A percentile compares a stretch with the other conserved stretches of the same genome.
These are phyloP conservation scores for Caloboletus firmus DNA, from an alignment of 1,284 basidiomycete genomes.

Conservation along the genomic window DNA sequence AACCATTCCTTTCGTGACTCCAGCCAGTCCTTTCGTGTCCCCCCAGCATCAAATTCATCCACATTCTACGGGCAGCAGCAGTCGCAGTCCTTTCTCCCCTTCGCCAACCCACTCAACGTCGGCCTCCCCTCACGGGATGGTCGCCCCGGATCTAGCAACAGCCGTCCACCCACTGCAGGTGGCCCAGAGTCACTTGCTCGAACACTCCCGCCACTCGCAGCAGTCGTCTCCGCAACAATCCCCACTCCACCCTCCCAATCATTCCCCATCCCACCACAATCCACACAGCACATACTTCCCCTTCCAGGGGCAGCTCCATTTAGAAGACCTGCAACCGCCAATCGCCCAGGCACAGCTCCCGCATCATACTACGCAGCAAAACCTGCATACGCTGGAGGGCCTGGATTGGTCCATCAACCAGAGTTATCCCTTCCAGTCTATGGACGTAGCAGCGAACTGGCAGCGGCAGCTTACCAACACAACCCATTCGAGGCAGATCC, in stretches of 20 bases:
- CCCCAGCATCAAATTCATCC: slow-evolving; percentile 39
- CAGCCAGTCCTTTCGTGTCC: slow-evolving; percentile 67
- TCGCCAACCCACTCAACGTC: slow-evolving; percentile 52
- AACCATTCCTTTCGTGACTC: slow-evolving; percentile 69
- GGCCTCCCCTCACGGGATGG: slow-evolving; percentile 45
- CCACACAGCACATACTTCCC: slow-evolving; percentile 49
- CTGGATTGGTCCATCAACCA: slow-evolving; percentile 51
- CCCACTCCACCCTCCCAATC: slow-evolving; percentile 43
- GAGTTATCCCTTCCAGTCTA: slow-evolving; percentile 44
- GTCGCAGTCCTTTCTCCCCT: slow-evolving; percentile 68
- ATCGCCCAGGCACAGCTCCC: slow-evolving; percentile 64
- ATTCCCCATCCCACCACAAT: slow-evolving; percentile 36
- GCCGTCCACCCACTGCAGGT: slow-evolving; percentile 47
- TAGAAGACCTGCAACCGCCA: slow-evolving; percentile 48
- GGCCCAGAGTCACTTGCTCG: slow-evolving; percentile 40
- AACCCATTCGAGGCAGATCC: slow-evolving; percentile 35
- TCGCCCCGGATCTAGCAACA: slow-evolving; percentile 48
- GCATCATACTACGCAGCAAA: slow-evolving; percentile 52
- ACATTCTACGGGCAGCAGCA: slow-evolving; percentile 43
- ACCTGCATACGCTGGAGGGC: slow-evolving; percentile 46
- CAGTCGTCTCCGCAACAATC: slow-evolving; percentile 67
- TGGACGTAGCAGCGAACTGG: slow-evolving; percentile 39
- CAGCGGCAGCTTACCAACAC: slow-evolving; percentile 32
- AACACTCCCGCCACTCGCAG: slow-evolving; percentile 69
- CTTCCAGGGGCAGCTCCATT: slow-evolving; percentile 39